These are phyloP conservation scores for Lunularia cruciata DNA, from an alignment of 225 moss, liverwort and hornwort species.

Conservation along the genomic window DNA sequence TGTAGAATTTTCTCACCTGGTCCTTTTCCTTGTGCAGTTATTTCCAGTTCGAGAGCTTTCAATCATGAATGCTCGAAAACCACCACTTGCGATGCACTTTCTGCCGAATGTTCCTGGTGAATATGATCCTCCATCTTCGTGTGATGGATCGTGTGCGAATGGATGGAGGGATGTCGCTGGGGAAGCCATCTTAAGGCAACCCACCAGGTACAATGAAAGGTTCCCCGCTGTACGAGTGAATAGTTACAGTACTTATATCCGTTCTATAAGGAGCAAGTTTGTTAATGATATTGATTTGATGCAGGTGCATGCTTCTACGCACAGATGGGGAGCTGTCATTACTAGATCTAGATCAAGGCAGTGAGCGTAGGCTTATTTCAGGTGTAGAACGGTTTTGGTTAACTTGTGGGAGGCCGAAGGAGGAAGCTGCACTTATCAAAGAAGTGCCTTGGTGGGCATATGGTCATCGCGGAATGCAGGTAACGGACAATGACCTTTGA, in stretches of 20 bases:
- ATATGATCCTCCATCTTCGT: conserved; percentile 57
- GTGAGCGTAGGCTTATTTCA: conserved; percentile 90
- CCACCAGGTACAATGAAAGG: conserved; percentile 60
- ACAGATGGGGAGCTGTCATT: conserved; percentile 93
- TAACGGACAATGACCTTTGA: no score
- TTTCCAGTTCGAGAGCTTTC: conserved; percentile 95
- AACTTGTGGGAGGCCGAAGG: conserved; percentile 82
- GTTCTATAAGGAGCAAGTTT: background rate
- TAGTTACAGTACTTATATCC: no score
- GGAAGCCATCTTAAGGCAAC: conserved; percentile 82
- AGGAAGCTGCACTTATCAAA: conserved; percentile 81
- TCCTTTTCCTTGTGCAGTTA: conserved; percentile 56
- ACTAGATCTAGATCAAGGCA: conserved; percentile 89
- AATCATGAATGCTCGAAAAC: conserved; percentile 95
- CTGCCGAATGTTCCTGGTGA: conserved; percentile 75
- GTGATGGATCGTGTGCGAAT: conserved; percentile 82
- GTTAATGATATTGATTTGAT: conserved; percentile 35
- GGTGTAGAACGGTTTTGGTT: conserved; percentile 98
- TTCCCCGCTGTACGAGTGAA: background rate
- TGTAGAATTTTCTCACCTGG: background rate
- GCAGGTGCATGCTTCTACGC: conserved; percentile 97
- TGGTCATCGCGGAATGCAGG: conserved; percentile 99
- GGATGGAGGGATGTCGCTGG: conserved; percentile 66
- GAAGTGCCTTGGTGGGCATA: conserved; percentile 99
- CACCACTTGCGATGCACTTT: conserved; percentile 93